These are phyloP conservation scores for Citrus sp. DNA, from an alignment of 345 rosid species.

Conservation along the genomic window DNA sequence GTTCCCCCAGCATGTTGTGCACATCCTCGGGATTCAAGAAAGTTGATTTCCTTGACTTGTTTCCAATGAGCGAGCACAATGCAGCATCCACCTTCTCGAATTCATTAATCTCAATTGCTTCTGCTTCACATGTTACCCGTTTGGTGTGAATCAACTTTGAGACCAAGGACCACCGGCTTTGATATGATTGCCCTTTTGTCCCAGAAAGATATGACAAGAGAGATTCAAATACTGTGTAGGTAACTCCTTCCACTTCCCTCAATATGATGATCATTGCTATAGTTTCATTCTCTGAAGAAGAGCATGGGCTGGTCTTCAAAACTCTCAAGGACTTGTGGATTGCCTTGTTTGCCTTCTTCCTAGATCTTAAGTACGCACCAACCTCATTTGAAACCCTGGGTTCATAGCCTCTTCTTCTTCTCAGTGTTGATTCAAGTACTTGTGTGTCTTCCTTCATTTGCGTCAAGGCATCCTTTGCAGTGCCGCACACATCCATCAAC, in stretches of 20 bases:
- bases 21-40: constrained; percentile 8
- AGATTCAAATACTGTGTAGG: constrained; percentile 22
- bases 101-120: background rate
- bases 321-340: constrained; percentile 21
- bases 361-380: constrained; percentile 34
- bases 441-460: constrained; percentile 24
- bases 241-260: constrained; percentile 27
- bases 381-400: constrained; percentile 14
- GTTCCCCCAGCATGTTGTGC: background rate
- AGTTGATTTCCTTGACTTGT: constrained; percentile 11
- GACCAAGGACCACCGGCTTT: constrained; percentile 11
- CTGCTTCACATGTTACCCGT: constrained; percentile 10
- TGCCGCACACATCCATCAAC: constrained; percentile 27
- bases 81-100: constrained; percentile 20
- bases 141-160: constrained; percentile 23
- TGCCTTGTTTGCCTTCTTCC: constrained; percentile 39
- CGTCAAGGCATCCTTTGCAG: constrained; percentile 30
- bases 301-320: background rate
- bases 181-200: constrained; percentile 11
- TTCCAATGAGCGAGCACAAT: constrained; percentile 11
- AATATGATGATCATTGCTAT: constrained; percentile 11
- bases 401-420: constrained; percentile 28
- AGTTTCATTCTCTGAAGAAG: constrained; percentile 12
- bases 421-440: constrained; percentile 30
- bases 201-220: constrained; percentile 29